Evolutionary conservation across 1,139 yeast species (phyloP), one percentile per base, ranked within the genome.

Genomic region (Torulaspora globosa): DNA sequence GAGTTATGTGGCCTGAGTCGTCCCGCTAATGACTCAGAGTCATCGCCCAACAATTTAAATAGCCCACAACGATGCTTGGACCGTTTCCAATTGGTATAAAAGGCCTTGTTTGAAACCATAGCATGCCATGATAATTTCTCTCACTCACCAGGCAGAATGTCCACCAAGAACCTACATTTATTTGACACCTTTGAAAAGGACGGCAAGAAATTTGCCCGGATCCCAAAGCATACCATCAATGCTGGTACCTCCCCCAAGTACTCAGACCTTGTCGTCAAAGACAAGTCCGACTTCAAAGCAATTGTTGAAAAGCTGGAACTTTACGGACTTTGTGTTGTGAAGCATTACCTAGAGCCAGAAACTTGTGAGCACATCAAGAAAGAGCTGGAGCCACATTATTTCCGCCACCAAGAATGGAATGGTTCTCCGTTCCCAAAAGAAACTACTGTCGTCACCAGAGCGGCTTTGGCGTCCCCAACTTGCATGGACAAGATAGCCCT

Each of bases 381-480:
- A 15, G 49, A 49, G 26, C 16, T 49, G 15, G 32, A 44, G 12
- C 52, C 52, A 5, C 46, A 44, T 14, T 49, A 41, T 27, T 47
- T 34, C 33, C 48, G 52, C 5, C 37, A 49, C 19, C 36, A 41
- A 16, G 28, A 44, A 8, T 49, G 52, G 52, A 44, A 49, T 21
- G 52, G 52, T 7, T 47, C 52, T 1, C 52, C 50, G 2, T 49
- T 49, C 27, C 52, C 52, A 2, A 41, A 36, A 27, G 44, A 49
- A 33, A 49, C 52, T 3, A 49, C 52, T 11, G 50, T 49, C 9
- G 52, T 43, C 2, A 36, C 52, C 2, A 41, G 52, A 32, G 41
- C 46, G 4, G 50, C 41, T 2, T 32, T 49, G 28, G 36, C 32
- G 32, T 47, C 52, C 2, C 43, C 46, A 11, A 39, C 47, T n/a